phyloP scores from a whole-genome alignment of 2,329 filamentous ascomycete species.

The Botryotinia globosa region DNA sequence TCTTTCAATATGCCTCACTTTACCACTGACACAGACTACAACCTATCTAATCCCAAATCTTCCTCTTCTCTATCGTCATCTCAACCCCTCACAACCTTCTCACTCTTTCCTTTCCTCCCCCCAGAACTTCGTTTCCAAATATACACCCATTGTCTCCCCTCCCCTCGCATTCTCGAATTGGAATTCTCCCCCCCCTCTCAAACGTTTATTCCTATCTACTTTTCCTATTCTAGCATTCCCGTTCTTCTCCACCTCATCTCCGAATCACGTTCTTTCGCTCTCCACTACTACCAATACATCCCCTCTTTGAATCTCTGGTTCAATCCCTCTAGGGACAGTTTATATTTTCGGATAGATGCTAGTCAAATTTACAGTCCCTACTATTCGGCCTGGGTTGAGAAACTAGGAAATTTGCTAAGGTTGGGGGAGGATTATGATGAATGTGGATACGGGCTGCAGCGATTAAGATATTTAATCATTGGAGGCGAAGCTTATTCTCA shows the following conservation, averaged over 20 bases:
- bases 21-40: not conserved
- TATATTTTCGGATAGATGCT: slow-evolving; percentile 1
- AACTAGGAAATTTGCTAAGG: not conserved
- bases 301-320: not conserved
- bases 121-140: not conserved
- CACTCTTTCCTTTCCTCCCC: not conserved
- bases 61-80: not conserved
- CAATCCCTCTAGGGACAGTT: not conserved
- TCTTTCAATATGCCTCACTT: not conserved
- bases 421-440: not conserved
- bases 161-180: not conserved
- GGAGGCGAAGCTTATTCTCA: not conserved
- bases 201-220: slow-evolving; percentile 1
- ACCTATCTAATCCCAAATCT: not conserved
- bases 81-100: not conserved
- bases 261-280: slow-evolving; percentile 8
- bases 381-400: not conserved
- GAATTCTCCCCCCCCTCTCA: not conserved
- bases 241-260: not conserved
- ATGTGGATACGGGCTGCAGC: not conserved
- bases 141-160: not conserved
- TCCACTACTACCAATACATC: slow-evolving; percentile 6
- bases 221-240: not conserved
- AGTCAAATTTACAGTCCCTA: not conserved
- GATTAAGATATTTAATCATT: slow-evolving; percentile 1